A percentile compares a stretch with the other conserved stretches of the same genome.
phyloP scores from a whole-genome alignment of 441 rosid genomes.

The Arabidopsis lyrata region DNA sequence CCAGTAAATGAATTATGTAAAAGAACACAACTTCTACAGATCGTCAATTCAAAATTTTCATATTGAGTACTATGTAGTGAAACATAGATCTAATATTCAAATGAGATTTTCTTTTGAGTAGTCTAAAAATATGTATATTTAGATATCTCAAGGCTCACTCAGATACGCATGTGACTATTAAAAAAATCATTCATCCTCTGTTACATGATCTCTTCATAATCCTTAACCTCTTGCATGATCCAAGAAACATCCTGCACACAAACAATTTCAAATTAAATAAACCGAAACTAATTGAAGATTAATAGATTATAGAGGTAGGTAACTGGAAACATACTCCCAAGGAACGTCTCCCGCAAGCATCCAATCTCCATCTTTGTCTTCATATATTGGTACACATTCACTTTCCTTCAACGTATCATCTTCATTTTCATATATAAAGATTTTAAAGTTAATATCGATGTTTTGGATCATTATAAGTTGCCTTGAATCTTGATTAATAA shows the following conservation, averaged over 20 bases:
- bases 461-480: not conserved
- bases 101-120: not conserved
- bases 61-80: not conserved
- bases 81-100: not conserved
- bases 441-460: not conserved
- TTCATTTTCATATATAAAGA: constrained; percentile 26
- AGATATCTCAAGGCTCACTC: constrained; percentile 20
- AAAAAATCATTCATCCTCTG: not conserved
- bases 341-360: constrained; percentile 83
- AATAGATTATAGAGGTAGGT: not conserved
- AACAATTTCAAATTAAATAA: not conserved
- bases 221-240: constrained; percentile 71
- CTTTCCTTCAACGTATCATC: constrained; percentile 47
- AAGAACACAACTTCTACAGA: not conserved
- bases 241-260: constrained; percentile 65
- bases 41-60: not conserved
- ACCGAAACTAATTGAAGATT: not conserved
- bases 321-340: constrained; percentile 61
- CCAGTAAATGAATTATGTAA: not conserved
- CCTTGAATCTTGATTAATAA: not conserved
- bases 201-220: constrained; percentile 55
- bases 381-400: constrained; percentile 65
- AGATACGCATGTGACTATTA: not conserved
- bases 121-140: not conserved
- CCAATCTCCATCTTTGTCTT: constrained; percentile 80